These are phyloP conservation scores for Dactylella cylindrospora DNA, from an alignment of 2,329 filamentous ascomycete species.

Conservation along the genomic window DNA sequence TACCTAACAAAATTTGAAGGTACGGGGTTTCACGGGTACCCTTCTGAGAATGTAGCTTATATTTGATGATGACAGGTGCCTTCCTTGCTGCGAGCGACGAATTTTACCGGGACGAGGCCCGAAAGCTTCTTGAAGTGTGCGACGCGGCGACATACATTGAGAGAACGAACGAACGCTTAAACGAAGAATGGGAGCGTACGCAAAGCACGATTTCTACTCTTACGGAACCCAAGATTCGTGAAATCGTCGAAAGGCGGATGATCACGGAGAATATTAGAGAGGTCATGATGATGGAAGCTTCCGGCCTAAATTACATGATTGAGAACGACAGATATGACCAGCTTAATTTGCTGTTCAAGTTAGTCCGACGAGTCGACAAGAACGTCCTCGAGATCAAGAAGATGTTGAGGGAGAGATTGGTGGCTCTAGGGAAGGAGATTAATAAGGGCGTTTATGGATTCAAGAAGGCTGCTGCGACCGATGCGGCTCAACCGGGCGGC, in stretches of 20 bases:
- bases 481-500: conserved; percentile 41
- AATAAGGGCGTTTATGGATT: conserved; percentile 62
- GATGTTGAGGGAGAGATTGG: conserved; percentile 71
- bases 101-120: conserved; percentile 77
- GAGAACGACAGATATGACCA: conserved; percentile 82
- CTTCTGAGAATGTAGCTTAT: neutral
- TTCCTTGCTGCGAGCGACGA: conserved; percentile 70
- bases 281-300: conserved; percentile 79
- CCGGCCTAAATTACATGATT: conserved; percentile 84
- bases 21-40: conserved; percentile 9
- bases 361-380: conserved; percentile 74
- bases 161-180: conserved; percentile 71
- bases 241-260: conserved; percentile 77
- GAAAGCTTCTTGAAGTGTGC: conserved; percentile 70
- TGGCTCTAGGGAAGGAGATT: conserved; percentile 78
- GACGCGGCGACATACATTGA: conserved; percentile 81
- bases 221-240: conserved; percentile 71
- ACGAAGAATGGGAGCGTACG: conserved; percentile 80
- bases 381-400: conserved; percentile 70
- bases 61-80: conserved; percentile 50
- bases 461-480: conserved; percentile 60
- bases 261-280: conserved; percentile 76
- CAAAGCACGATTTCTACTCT: conserved; percentile 74
- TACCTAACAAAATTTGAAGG: conserved; percentile 83
- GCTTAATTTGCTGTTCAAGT: conserved; percentile 74